These are phyloP conservation scores for Penicillium lagena DNA, from an alignment of 495 filamentous ascomycete genomes.

Conservation along the genomic window DNA sequence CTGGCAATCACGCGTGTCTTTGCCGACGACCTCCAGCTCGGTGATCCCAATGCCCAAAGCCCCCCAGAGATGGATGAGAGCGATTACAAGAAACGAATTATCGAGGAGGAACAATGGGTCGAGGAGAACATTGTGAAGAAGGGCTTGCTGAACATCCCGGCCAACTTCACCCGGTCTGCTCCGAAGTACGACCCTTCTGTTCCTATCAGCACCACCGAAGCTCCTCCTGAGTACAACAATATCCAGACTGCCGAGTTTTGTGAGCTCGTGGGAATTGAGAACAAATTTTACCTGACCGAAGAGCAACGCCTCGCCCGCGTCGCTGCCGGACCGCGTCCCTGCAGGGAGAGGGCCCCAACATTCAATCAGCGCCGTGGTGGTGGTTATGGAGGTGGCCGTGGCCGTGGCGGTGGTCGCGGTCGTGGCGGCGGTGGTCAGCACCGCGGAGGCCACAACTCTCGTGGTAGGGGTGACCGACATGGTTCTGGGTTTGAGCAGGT, in stretches of 20 bases:
- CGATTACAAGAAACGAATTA: conserved; percentile 56
- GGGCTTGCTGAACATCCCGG: conserved; percentile 58
- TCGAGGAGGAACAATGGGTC: conserved; percentile 65
- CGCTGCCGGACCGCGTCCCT: conserved; percentile 25
- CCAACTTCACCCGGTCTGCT: conserved; percentile 72
- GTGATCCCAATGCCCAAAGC: conserved; percentile 39
- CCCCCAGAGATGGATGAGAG: conserved; percentile 56
- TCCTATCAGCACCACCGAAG: conserved; percentile 27
- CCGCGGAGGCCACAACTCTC: no score
- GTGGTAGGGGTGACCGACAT: no score
- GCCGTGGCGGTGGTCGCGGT: conserved; percentile 12
- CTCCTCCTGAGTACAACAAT: conserved; percentile 73
- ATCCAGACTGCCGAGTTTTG: conserved; percentile 77
- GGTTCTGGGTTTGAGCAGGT: no score
- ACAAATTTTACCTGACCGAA: conserved; percentile 65
- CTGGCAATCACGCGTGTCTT: conserved; percentile 85
- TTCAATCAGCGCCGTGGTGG: conserved; percentile 3
- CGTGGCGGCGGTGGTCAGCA: conserved; percentile 9
- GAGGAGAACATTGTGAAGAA: conserved; percentile 58
- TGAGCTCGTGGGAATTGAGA: conserved; percentile 64
- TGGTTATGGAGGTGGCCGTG: conserved; percentile 2
- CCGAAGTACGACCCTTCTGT: conserved; percentile 52
- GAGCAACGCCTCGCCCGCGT: conserved; percentile 55
- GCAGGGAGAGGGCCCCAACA: neutral
- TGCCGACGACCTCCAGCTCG: conserved; percentile 51